Conservation (phyloP, 805 yeast species). For the Ogataea chonburiensis region DNA sequence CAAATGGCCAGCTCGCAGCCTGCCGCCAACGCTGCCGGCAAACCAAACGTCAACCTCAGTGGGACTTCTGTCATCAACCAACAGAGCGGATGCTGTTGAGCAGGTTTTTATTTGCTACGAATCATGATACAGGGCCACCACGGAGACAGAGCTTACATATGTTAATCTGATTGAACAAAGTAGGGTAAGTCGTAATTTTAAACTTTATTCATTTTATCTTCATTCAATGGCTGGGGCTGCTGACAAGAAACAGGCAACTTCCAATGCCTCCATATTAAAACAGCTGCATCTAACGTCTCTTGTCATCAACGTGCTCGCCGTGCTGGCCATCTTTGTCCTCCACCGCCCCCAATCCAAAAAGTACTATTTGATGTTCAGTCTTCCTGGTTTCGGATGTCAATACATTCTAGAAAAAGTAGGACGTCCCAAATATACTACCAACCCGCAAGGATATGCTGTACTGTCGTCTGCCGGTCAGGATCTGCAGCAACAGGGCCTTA, state of each 20-base stretch:
- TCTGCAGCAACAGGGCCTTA: conserved; percentile 58
- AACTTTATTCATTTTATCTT: conserved; percentile 1
- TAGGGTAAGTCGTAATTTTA: conserved; percentile 10
- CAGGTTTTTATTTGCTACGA: conserved; percentile 9
- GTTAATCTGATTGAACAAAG: conserved; percentile 5
- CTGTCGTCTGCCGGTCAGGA: conserved; percentile 59
- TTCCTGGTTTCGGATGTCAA: conserved; percentile 46
- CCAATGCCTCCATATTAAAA: conserved; percentile 31
- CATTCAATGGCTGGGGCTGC: conserved; percentile 38
- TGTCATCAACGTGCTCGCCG: conserved; percentile 38
- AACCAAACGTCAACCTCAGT: conserved; percentile 67
- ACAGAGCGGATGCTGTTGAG: conserved; percentile 49
- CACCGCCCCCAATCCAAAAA: conserved; percentile 46
- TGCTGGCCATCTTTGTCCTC: conserved; percentile 39
- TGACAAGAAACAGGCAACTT: conserved; percentile 37
- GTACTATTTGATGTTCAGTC: conserved; percentile 42
- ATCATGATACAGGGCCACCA: conserved; percentile 9
- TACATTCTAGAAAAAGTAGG: conserved; percentile 58
- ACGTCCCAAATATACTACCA: conserved; percentile 48
- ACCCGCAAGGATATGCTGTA: conserved; percentile 38
- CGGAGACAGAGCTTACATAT: conserved; percentile 7
- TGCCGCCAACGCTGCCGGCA: conserved; percentile 40
- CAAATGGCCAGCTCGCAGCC: conserved; percentile 74
- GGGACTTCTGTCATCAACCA: conserved; percentile 58
- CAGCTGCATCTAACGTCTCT: conserved; percentile 37